Base-by-base conservation (phyloP, 164 flowering plant genomes). In the Berberis vulgaris region DNA sequence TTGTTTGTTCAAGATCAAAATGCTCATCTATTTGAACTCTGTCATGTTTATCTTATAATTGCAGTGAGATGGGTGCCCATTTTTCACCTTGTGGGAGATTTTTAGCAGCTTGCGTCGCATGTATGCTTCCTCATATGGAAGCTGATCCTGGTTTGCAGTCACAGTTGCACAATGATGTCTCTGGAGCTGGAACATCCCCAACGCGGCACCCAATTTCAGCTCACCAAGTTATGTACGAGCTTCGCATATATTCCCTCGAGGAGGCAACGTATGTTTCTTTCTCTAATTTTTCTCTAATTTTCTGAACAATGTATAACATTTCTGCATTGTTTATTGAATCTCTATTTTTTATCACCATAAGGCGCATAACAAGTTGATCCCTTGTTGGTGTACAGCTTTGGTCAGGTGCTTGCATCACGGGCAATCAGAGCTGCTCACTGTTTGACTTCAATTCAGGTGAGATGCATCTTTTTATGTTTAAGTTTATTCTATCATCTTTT, bases 1-100 rank as follows among this genome's bases (percentile, higher is more conserved):
- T 26, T 26, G 26, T 26, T 26, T 26, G 0, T 26, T 26, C 26
- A 26, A 26, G 26, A 26, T 26, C 26, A 26, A 26, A 26, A 7
- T 41, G 58, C 43, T 7, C 4, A 49, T 57, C 12, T 43, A 2
- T 39, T n/a, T 49, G 38, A 59, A 45, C 49, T 7, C 50, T 74
- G 56, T 66, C 61, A 50, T 53, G 41, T 72, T 12, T 56, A 43
- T 50, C 45, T 26, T 47, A 56, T 66, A 57, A 49, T 72, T 63
- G 72, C 91, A 95, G 99, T 82, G 99, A 95, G 79, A 95, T 95
- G 99, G 99, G 99, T 63, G 96, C 99, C 50, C 99, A 95, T 77
- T 91, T 95, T 83, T 95, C 99, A 6, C 99, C 99, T 6, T 95
- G 99, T 77, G 99, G 99, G 55, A 88, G 88, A 78, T 95, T 77